These are phyloP conservation scores for Hysterium pulicare DNA, from an alignment of 2,329 filamentous ascomycete genomes.

Conservation along the genomic window DNA sequence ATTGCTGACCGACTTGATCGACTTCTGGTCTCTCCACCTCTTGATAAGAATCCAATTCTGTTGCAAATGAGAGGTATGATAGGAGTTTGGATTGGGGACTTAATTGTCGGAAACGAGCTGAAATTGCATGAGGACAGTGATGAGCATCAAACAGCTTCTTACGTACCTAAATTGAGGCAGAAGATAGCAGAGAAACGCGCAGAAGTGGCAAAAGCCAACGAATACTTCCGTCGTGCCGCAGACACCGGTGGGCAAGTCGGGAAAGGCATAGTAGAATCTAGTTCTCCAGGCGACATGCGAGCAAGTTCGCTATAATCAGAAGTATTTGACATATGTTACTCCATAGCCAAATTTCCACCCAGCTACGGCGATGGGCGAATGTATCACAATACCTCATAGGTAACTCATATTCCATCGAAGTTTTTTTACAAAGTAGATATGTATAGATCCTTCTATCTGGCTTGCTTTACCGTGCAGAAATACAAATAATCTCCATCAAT, in stretches of 20 bases:
- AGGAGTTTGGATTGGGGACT: conserved; percentile 70
- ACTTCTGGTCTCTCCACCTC: conserved; percentile 67
- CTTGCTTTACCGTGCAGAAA: too few species aligned
- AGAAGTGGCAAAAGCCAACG: conserved; percentile 21
- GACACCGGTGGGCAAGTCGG: conserved; percentile 17
- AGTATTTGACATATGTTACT: too few species aligned
- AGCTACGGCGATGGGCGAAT: too few species aligned
- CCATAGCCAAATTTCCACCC: too few species aligned
- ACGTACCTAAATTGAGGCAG: conserved; percentile 4
- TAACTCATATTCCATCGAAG: too few species aligned
- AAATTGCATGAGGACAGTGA: conserved; percentile 3
- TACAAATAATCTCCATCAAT: too few species aligned
- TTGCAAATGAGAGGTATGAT: conserved; percentile 71
- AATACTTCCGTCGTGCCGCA: conserved; percentile 21
- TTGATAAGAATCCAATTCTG: conserved; percentile 63
- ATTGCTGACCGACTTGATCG: conserved; percentile 69
- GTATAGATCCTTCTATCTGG: too few species aligned
- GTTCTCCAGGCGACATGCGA: too few species aligned
- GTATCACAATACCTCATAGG: too few species aligned
- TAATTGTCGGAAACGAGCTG: conserved; percentile 44
- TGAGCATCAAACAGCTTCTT: conserved; percentile 4
- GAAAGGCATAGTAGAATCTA: conserved; percentile 11
- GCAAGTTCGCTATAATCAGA: too few species aligned
- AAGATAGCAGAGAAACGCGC: conserved; percentile 14
- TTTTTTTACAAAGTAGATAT: too few species aligned